Conservation (phyloP, 1,139 yeast species). For the Scheffersomyces segobiensis region DNA sequence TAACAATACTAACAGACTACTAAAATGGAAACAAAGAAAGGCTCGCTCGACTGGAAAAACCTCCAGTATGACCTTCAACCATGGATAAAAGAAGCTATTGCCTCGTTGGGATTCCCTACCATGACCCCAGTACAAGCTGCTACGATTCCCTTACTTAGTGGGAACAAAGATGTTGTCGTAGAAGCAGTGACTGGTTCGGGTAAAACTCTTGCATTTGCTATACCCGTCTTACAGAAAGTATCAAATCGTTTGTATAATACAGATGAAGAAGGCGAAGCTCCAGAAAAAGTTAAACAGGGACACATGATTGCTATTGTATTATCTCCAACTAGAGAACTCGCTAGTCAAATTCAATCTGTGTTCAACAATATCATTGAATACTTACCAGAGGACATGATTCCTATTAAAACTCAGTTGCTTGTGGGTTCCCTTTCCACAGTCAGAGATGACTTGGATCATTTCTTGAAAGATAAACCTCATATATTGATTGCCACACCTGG, state of each 20-base stretch:
- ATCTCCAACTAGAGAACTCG: slow-evolving; percentile 92
- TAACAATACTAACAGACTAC: background rate
- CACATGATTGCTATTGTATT: slow-evolving; percentile 71
- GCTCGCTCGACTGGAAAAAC: slow-evolving; percentile 41
- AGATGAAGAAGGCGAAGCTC: slow-evolving; percentile 18
- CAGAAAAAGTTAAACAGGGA: slow-evolving; percentile 50
- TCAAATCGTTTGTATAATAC: slow-evolving; percentile 28
- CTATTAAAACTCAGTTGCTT: slow-evolving; percentile 65
- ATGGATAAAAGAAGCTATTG: slow-evolving; percentile 62
- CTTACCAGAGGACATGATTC: slow-evolving; percentile 49
- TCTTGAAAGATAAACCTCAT: slow-evolving; percentile 58
- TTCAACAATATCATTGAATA: slow-evolving; percentile 58
- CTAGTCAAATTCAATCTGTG: slow-evolving; percentile 76
- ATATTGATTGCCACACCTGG: slow-evolving; percentile 94
- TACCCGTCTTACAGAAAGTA: slow-evolving; percentile 77
- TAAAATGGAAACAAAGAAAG: slow-evolving; percentile 29
- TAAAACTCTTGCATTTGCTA: slow-evolving; percentile 81
- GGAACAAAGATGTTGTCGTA: slow-evolving; percentile 94
- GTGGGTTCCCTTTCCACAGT: slow-evolving; percentile 78
- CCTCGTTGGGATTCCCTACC: slow-evolving; percentile 67
- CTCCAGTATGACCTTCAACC: slow-evolving; percentile 39
- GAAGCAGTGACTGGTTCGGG: slow-evolving; percentile 98
- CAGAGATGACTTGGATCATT: slow-evolving; percentile 70
- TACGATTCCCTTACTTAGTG: slow-evolving; percentile 80
- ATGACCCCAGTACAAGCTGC: slow-evolving; percentile 99